Base-by-base conservation (phyloP, 2,329 filamentous ascomycete genomes). In the Fusarium metavorans region DNA sequence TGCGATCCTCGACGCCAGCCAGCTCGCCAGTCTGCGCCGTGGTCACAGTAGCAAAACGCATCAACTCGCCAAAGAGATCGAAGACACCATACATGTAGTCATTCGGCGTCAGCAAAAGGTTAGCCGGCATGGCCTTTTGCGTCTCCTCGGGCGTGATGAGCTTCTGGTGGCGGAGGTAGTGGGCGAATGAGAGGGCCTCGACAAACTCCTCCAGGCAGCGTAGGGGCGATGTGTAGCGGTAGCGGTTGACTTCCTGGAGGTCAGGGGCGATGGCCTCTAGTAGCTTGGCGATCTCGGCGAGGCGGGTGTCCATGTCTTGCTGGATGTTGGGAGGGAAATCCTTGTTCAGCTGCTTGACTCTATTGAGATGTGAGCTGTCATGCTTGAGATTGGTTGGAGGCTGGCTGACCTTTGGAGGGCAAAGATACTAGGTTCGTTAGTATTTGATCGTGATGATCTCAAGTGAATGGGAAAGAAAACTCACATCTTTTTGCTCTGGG, bases 401-500 rank as follows among this genome's bases (percentile, higher is more conserved):
- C 35, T 30, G 64, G n/a, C 67, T 43, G 78, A 85, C 84, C 84
- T 82, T 67, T 86, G 84, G 6, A 85, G 70, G 0, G 81, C 79
- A 67, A 83, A 84, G 20, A 85, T 85, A 35, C 84, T 85, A 50
- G 10, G 16, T 35, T 1, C 2, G 34, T 79, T 32, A 79, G 70
- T 0, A 20, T 43, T 6, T 1, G 39, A 7, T 48, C 8, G 0
- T 9, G 4, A 9, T 10, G 11, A 35, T 18, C 20, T 5, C 20
- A 20, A 32, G 5, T 20, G 8, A 2, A 11, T 18, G 5, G 4
- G 8, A 45, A 5, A 10, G 2, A 25, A 25, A 23, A 57, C 88
- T 85, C 84, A 97, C 95, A 98, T 97, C 86, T 98, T 99, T 88
- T 99, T 99, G 84, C 95, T 98, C 64, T 95, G 87, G 0, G 95